Conservation (phyloP, 148 eudicot genomes). For the Camellia japonica region DNA sequence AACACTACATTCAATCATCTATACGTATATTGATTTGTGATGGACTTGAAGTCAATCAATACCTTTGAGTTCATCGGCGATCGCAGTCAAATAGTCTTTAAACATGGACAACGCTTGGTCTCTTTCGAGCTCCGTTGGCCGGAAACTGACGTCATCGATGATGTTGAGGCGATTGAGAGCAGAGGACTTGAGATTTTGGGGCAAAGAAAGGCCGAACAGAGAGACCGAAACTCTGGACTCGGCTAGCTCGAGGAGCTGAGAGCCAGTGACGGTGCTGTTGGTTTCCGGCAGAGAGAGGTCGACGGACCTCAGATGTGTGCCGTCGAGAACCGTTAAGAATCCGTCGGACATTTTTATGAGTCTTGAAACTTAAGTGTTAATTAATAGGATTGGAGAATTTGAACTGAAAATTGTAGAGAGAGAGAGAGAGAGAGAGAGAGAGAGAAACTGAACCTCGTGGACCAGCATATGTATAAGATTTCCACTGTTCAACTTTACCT, state of each 20-base stretch:
- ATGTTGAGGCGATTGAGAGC: constrained; percentile 38
- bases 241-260: constrained; percentile 37
- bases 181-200: constrained; percentile 38
- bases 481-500: no score
- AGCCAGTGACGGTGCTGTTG: constrained; percentile 20
- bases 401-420: not conserved
- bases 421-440: not conserved
- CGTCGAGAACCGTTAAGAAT: constrained; percentile 53
- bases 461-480: no score
- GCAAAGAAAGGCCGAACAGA: constrained; percentile 42
- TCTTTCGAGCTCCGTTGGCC: constrained; percentile 24
- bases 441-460: not conserved
- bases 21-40: not conserved
- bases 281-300: constrained; percentile 30
- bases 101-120: constrained; percentile 32
- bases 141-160: constrained; percentile 16
- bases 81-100: constrained; percentile 43
- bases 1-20: not conserved
- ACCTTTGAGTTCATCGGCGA: constrained; percentile 59
- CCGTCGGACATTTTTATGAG: constrained; percentile 38
- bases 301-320: constrained; percentile 27
- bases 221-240: constrained; percentile 40
- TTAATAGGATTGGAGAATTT: not conserved
- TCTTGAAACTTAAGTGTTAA: no score
- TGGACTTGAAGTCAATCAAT: not conserved